Conservation (phyloP, 192 early-diverging fungal genomes). For the Piromyces sp. region DNA sequence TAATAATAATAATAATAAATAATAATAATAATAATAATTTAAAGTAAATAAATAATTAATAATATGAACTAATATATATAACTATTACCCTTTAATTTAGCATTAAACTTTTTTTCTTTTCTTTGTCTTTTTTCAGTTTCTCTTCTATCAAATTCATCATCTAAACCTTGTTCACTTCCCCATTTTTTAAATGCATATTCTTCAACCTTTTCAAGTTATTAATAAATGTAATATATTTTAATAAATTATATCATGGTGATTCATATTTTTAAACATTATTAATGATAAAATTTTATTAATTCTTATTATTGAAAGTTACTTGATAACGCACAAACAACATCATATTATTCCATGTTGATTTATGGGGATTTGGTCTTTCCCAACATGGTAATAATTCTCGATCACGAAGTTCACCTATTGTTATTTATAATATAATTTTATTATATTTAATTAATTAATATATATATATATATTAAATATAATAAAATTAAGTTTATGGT, state of each 20-base stretch:
- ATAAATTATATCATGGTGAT: too few relatives aligned
- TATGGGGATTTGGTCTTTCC: constrained; percentile 84
- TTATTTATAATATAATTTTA: neutral
- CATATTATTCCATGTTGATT: constrained; percentile 94
- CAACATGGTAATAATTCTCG: constrained; percentile 55
- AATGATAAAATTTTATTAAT: too few relatives aligned
- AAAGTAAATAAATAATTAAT: too few relatives aligned
- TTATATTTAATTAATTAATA: neutral
- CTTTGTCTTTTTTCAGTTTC: constrained; percentile 55
- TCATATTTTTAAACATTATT: too few relatives aligned
- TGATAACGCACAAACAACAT: constrained; percentile 71
- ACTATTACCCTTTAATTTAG: constrained; percentile 47
- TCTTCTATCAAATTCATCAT: constrained; percentile 69
- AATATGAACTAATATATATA: too few relatives aligned
- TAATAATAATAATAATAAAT: too few relatives aligned
- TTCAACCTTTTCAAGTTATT: constrained; percentile 41
- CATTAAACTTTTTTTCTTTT: constrained; percentile 71
- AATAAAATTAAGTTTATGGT: too few relatives aligned
- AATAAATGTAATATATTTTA: too few relatives aligned
- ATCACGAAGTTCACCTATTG: constrained; percentile 63
- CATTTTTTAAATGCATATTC: constrained; percentile 87
- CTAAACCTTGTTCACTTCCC: constrained; percentile 67
- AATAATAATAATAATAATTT: too few relatives aligned
- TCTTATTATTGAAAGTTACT: too few relatives aligned
- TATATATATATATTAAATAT: neutral